Base-by-base conservation (phyloP, 177 flowering plant species). In the Tripterygium wilfordii region DNA sequence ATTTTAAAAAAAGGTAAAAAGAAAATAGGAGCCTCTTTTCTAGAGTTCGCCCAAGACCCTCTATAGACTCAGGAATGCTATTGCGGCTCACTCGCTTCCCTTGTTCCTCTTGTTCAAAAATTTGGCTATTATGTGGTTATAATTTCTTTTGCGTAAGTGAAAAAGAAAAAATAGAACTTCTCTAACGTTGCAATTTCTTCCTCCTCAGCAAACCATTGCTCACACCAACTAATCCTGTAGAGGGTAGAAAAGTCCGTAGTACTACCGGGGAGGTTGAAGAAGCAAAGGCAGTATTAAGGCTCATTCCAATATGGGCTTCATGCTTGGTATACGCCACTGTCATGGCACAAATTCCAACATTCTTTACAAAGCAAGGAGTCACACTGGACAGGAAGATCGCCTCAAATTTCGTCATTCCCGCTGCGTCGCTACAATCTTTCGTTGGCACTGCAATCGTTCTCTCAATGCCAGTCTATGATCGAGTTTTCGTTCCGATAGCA, bases 211-310 rank as follows among this genome's bases (percentile, higher is more conserved):
- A 53, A 36, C 42, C 3, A 21, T 51, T 13, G 56, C 54, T 43
- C 57, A 23, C 12, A 41, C 40, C 28, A 53, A 42, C 21, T 44
- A 59, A 71, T 71, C 68, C 69, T 60, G 78, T 75, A 67, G 67
- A 66, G 26, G 17, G 21, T 17, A 39, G 36, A 8, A 8, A n/a
- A n/a, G n/a, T 14, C 8, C 36, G 3, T 3, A 3, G 42, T 32
- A 53, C 28, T 23, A 0, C 35, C 6, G 13, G 8, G 12, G 42
- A 53, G 5, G 32, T 44, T 33, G 58, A 45, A 37, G 58, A 54
- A 45, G 44, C 44, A 7, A 54, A 54, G 20, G 32, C 41, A 31
- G 39, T 49, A 14, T 29, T 42, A 3, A 49, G 42, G 19, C 49
- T 49, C 3, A 4, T 57, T n/a, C 62, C 62, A 3, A 49, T 57